Conservation (phyloP, 345 rosid genomes). For the Eucalyptus cloeziana region DNA sequence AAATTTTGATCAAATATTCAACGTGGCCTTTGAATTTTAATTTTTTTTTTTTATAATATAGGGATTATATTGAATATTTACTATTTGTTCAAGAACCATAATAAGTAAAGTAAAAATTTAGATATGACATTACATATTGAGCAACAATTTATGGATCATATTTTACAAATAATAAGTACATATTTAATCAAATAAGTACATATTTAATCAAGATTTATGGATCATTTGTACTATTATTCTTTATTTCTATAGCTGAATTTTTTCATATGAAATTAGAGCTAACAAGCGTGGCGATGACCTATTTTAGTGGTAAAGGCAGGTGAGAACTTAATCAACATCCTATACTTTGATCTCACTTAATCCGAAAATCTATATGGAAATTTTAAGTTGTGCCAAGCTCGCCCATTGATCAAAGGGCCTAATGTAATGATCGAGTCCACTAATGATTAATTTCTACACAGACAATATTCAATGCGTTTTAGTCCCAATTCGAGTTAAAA, state of each 20-base stretch:
- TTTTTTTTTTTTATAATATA: rapidly evolving
- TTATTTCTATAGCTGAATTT: not conserved
- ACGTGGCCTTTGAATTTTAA: not conserved
- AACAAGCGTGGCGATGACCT: rapidly evolving
- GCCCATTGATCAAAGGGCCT: not conserved
- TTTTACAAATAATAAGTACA: not conserved
- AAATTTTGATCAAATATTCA: rapidly evolving
- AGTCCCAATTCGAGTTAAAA: rapidly evolving
- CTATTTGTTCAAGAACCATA: not conserved
- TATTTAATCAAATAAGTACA: not conserved
- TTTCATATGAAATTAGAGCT: not conserved
- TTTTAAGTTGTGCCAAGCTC: not conserved
- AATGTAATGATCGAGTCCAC: not conserved
- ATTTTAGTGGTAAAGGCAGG: not conserved
- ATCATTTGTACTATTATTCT: not conserved
- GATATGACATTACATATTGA: rapidly evolving
- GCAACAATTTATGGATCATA: rapidly evolving
- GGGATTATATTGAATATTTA: not conserved
- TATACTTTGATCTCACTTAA: not conserved
- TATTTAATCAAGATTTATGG: too few species aligned
- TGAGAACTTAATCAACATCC: not conserved
- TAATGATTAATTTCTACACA: not conserved
- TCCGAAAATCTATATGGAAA: not conserved
- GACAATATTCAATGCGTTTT: rapidly evolving
- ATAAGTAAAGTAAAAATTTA: not conserved